Conservation (phyloP, 2,329 filamentous ascomycete species). For the Colletotrichum gloeosporioides region DNA sequence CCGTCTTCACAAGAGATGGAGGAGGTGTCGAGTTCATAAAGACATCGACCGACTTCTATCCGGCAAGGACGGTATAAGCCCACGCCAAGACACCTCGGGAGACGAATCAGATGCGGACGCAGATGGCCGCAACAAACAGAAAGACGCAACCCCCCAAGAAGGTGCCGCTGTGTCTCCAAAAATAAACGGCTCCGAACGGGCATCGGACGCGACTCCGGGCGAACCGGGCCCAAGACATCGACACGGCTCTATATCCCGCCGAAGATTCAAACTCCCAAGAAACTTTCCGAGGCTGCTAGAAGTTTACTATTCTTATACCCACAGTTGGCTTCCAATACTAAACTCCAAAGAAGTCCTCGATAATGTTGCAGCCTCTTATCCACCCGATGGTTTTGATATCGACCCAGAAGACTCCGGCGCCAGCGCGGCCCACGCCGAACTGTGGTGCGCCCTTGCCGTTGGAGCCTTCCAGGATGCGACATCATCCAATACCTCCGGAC, state of each 20-base stretch:
- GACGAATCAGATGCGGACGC: constrained; percentile 35
- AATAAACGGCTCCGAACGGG: background rate
- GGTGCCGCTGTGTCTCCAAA: background rate
- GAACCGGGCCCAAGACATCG: background rate
- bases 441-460: constrained; percentile 66
- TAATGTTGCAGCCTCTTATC: constrained; percentile 49
- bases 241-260: background rate
- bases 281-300: constrained; percentile 69
- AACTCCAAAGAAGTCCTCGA: constrained; percentile 67
- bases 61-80: constrained; percentile 37
- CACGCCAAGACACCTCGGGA: constrained; percentile 36
- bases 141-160: background rate
- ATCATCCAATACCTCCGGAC: constrained; percentile 14
- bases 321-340: constrained; percentile 78
- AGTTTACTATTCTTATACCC: constrained; percentile 76
- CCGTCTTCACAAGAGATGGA: constrained; percentile 66
- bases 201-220: background rate
- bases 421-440: constrained; percentile 55
- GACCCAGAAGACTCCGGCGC: constrained; percentile 29
- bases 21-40: constrained; percentile 64
- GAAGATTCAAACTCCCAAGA: constrained; percentile 45
- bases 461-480: constrained; percentile 58
- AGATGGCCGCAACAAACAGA: constrained; percentile 22
- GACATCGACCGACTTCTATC: constrained; percentile 69
- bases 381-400: constrained; percentile 35